Conservation (phyloP, 2,329 filamentous ascomycete species). For the Aspergillus sp. region DNA sequence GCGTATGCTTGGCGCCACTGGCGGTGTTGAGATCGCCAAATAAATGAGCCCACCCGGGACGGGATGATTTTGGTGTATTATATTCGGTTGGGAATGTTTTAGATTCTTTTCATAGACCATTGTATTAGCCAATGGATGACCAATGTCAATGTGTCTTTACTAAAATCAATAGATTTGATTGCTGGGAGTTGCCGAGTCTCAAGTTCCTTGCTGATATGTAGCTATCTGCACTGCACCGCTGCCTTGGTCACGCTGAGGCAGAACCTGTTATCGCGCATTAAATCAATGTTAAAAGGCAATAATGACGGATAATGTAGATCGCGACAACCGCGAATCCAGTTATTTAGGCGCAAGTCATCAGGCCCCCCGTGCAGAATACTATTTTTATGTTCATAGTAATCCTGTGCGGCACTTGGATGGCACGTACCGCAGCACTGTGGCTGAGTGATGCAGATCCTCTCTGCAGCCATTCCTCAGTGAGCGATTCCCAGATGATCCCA, state of each 20-base stretch:
- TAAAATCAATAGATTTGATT: not conserved
- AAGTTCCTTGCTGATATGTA: no score
- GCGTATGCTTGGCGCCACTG: slow-evolving; percentile 67
- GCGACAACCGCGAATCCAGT: no score
- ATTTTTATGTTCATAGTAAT: no score
- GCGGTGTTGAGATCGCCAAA: slow-evolving; percentile 70
- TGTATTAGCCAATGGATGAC: not conserved
- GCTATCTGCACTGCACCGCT: no score
- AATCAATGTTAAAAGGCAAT: no score
- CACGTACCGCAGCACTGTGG: not conserved
- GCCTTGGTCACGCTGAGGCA: no score
- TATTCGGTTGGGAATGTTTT: slow-evolving; percentile 36
- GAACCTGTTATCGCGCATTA: no score
- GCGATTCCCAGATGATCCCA: not conserved
- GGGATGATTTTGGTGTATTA: slow-evolving; percentile 22
- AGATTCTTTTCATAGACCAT: slow-evolving; percentile 5
- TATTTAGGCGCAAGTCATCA: no score
- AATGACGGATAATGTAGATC: no score
- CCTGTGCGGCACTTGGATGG: no score
- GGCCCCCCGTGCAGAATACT: no score
- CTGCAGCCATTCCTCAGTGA: not conserved
- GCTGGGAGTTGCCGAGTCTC: no score
- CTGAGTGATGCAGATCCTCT: not conserved
- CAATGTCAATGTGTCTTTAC: not conserved
- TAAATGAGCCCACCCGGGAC: slow-evolving; percentile 24